Conservation (phyloP, 495 filamentous ascomycete species). For the Talaromyces thailandensis region DNA sequence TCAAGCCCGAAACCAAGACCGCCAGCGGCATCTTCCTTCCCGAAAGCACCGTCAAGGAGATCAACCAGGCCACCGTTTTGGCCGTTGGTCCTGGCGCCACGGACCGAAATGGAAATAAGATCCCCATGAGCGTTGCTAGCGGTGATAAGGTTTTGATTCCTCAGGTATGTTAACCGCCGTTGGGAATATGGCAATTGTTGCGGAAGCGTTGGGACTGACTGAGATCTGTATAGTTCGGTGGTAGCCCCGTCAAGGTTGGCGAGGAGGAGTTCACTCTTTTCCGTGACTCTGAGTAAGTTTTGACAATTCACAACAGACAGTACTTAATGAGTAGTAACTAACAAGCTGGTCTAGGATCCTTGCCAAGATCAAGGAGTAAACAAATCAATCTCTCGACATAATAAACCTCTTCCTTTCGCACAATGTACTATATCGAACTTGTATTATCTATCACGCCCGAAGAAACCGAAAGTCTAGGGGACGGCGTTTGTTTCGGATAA, state of each 20-base stretch:
- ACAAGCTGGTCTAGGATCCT: conserved; percentile 48
- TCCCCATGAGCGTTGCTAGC: conserved; percentile 66
- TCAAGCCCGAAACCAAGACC: conserved; percentile 96
- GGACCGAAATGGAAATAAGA: conserved; percentile 78
- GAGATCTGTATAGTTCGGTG: conserved; percentile 67
- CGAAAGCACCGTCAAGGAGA: conserved; percentile 93
- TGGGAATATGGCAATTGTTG: neutral
- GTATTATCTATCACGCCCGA: conserved; percentile 6
- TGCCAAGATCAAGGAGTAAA: conserved; percentile 84
- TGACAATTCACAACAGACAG: neutral
- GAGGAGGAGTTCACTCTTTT: conserved; percentile 95
- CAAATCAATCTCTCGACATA: neutral
- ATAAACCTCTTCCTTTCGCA: neutral
- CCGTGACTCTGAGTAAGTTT: conserved; percentile 81
- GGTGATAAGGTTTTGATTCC: conserved; percentile 97
- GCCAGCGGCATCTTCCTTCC: conserved; percentile 95
- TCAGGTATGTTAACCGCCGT: conserved; percentile 53
- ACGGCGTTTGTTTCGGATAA: neutral
- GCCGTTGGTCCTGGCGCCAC: conserved; percentile 85
- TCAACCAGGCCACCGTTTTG: conserved; percentile 93
- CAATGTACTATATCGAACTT: conserved; percentile 7
- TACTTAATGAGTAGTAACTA: conserved; percentile 11
- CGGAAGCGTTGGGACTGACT: conserved; percentile 1
- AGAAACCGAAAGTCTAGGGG: neutral
- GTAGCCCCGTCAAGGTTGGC: conserved; percentile 91